These are phyloP conservation scores for Trametes coccinea DNA, from an alignment of 768 basidiomycete genomes.

Conservation along the genomic window DNA sequence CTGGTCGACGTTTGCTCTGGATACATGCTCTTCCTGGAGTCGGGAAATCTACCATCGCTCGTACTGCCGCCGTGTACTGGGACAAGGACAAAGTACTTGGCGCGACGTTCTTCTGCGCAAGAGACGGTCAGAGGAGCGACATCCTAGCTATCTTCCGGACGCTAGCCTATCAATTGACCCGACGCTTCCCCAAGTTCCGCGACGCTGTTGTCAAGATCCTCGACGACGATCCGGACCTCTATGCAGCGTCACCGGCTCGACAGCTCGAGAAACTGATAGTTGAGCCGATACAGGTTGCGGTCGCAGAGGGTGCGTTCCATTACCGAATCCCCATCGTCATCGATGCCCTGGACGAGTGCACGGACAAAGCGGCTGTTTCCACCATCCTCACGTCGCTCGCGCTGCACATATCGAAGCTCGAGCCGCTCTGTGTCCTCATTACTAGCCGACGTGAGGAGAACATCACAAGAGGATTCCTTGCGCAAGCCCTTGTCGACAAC, in stretches of 20 bases:
- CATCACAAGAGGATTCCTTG: conserved; percentile 1
- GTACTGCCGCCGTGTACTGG: conserved; percentile 1
- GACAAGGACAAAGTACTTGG: conserved; percentile 8
- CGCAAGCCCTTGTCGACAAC: neutral
- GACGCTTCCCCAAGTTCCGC: neutral
- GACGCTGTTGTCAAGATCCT: neutral
- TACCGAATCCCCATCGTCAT: conserved; percentile 9
- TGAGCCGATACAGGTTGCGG: conserved; percentile 2
- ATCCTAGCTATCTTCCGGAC: conserved; percentile 14
- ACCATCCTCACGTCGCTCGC: conserved; percentile 6
- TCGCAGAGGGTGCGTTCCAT: neutral
- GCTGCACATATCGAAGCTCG: neutral
- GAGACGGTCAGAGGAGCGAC: conserved; percentile 13
- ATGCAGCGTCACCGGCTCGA: neutral
- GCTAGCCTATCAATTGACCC: conserved; percentile 15
- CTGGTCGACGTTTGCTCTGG: conserved; percentile 8
- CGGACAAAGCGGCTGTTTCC: conserved; percentile 3
- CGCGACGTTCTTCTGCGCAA: conserved; percentile 22
- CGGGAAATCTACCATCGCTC: conserved; percentile 19
- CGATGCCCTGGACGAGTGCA: conserved; percentile 26
- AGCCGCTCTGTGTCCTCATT: conserved; percentile 16
- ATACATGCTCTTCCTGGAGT: conserved; percentile 17
- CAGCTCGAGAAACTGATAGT: conserved; percentile 18
- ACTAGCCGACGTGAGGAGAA: conserved; percentile 16
- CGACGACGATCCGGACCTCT: neutral